Conservation (phyloP, 495 filamentous ascomycete genomes). For the Darksidea phi region DNA sequence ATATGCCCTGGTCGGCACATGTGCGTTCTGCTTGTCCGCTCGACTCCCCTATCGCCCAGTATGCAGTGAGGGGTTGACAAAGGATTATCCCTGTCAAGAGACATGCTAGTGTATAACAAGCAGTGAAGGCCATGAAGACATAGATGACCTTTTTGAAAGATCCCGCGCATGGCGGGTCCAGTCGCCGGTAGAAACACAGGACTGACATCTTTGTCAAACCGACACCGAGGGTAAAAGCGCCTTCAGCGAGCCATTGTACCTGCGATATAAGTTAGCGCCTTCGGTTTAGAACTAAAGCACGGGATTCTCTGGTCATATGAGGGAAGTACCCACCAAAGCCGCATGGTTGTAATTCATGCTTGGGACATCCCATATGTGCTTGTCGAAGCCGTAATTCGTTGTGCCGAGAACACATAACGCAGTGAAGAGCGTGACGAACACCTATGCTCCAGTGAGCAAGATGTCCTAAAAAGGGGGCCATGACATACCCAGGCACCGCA, state of each 20-base stretch:
- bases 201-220: slow-evolving; percentile 39
- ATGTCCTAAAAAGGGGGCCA: background rate
- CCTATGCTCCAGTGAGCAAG: slow-evolving; percentile 9
- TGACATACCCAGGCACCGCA: slow-evolving; percentile 17
- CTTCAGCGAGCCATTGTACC: slow-evolving; percentile 36
- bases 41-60: slow-evolving; percentile 36
- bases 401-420: slow-evolving; percentile 8
- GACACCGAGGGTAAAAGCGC: slow-evolving; percentile 33
- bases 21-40: slow-evolving; percentile 6
- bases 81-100: slow-evolving; percentile 22
- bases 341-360: slow-evolving; percentile 11
- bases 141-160: slow-evolving; percentile 28
- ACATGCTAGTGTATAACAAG: slow-evolving; percentile 20
- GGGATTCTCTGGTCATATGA: too few species aligned
- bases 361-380: slow-evolving; percentile 40
- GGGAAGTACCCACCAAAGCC: slow-evolving; percentile 20
- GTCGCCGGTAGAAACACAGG: slow-evolving; percentile 37
- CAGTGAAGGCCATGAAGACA: slow-evolving; percentile 32
- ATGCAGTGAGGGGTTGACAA: slow-evolving; percentile 34
- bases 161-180: slow-evolving; percentile 29
- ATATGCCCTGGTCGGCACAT: slow-evolving; percentile 33
- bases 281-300: too few species aligned
- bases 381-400: slow-evolving; percentile 32
- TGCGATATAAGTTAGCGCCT: slow-evolving; percentile 13
- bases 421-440: slow-evolving; percentile 16